A percentile compares a stretch with the other conserved stretches of the same genome.
These are phyloP conservation scores for Alternaria arbusti DNA, from an alignment of 2,329 filamentous ascomycete species.

Conservation along the genomic window DNA sequence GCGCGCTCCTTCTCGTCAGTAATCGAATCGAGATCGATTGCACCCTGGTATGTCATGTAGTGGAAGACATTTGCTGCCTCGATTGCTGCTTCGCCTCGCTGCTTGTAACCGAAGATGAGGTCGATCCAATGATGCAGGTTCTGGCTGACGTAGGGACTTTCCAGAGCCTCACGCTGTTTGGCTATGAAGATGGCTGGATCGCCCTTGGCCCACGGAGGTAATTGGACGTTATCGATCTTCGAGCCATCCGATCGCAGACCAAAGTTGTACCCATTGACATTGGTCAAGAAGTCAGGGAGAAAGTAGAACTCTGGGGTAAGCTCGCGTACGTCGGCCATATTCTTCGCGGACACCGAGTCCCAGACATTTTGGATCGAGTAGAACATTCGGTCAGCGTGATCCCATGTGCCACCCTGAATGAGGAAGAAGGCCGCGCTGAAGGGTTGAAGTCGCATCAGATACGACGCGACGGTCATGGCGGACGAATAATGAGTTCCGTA, in stretches of 20 bases:
- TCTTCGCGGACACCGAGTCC: slow-evolving; percentile 86
- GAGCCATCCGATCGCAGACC: slow-evolving; percentile 82
- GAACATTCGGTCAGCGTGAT: slow-evolving; percentile 94
- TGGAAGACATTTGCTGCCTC: slow-evolving; percentile 96
- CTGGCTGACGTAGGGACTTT: slow-evolving; percentile 89
- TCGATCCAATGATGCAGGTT: slow-evolving; percentile 96
- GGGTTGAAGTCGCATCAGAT: slow-evolving; percentile 90
- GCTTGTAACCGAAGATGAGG: slow-evolving; percentile 91
- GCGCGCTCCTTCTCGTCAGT: slow-evolving; percentile 84
- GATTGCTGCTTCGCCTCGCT: slow-evolving; percentile 88
- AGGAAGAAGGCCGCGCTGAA: slow-evolving; percentile 96
- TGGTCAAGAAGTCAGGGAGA: slow-evolving; percentile 91
- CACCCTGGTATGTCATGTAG: slow-evolving; percentile 91
- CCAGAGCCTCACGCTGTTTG: slow-evolving; percentile 93
- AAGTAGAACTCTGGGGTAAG: slow-evolving; percentile 98
- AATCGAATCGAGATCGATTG: slow-evolving; percentile 90
- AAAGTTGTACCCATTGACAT: slow-evolving; percentile 94
- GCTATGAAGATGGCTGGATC: slow-evolving; percentile 95
- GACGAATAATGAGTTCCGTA: slow-evolving; percentile 99
- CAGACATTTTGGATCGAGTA: slow-evolving; percentile 91
- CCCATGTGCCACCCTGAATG: slow-evolving; percentile 93
- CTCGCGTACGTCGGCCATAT: slow-evolving; percentile 93
- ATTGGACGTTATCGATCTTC: slow-evolving; percentile 80
- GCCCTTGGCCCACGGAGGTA: slow-evolving; percentile 97
- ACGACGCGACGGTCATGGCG: slow-evolving; percentile 97